Evolutionary conservation across 2,329 filamentous ascomycete genomes (phyloP), one percentile per base, ranked within the genome.

Genomic region (Ophiostoma quercus): DNA sequence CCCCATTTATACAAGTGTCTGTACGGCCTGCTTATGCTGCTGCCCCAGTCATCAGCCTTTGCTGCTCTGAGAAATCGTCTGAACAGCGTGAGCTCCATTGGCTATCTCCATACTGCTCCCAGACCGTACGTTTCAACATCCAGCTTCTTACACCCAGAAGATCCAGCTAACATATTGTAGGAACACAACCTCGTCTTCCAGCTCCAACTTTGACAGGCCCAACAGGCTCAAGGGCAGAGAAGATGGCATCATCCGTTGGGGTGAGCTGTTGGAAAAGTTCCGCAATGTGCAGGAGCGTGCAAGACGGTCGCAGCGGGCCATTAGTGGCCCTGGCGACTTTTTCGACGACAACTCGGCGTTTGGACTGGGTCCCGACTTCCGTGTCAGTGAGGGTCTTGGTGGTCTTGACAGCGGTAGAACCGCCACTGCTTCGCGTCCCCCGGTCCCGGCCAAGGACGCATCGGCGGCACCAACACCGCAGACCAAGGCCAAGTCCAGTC

Each of bases 31-130:
- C 84, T 99, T 69, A 99, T 99, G 95, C 89, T 99, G 22, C 85
- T 99, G n/a, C 95, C 95, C 0, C 95, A 99, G 80, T 98, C 94
- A 19, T 96, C 93, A 37, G 96, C 95, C 9, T 99, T 99, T 80
- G 95, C 94, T 37, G 94, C 95, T 2, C 84, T 99, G 70, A 98
- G 97, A 78, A 99, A 99, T 77, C 89, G 95, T 60, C 85, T 99
- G 67, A 98, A 98, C 79, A 97, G 92, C 79, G 95, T 99, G 74
- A 96, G 92, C 82, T 94, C 95, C 68, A 98, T 99, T 77, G 95
- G 94, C 62, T 96, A 97, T 79, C 83, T 99, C 72, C 94, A 98
- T 77, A 90, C 91, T 74, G 89, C 90, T 73, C 91, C 85, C 68
- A 81, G 92, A 85, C 85, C 87, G 92, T 95, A 89, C 80, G 89